Evolutionary conservation across 2,329 filamentous ascomycete species (phyloP).

Genomic region (Phaeosphaeria sp.): DNA sequence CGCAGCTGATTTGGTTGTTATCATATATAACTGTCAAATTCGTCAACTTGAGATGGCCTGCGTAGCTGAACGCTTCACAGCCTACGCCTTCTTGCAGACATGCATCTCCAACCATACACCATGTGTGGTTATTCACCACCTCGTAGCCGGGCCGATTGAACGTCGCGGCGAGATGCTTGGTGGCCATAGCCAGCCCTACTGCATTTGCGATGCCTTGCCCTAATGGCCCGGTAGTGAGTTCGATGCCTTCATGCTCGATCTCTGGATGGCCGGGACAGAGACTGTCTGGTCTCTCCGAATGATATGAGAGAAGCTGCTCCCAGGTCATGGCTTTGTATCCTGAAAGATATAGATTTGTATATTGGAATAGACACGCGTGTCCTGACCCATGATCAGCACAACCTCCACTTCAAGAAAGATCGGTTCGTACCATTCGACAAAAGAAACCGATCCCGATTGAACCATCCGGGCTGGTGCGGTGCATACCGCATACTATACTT

Average conservation of each 20-base stretch:
- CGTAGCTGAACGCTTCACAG: constrained; percentile 63
- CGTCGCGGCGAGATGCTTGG: constrained; percentile 58
- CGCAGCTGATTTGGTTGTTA: constrained; percentile 67
- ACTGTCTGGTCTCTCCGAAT: constrained; percentile 54
- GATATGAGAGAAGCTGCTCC: constrained; percentile 63
- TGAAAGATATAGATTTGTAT: constrained; percentile 59
- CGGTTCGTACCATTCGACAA: constrained; percentile 67
- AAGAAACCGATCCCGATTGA: constrained; percentile 69
- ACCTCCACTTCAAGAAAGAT: too few relatives aligned
- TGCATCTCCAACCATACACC: constrained; percentile 63
- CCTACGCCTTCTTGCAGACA: constrained; percentile 65
- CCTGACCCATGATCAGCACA: constrained; percentile 18
- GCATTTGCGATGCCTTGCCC: constrained; percentile 66
- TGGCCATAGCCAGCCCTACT: constrained; percentile 60
- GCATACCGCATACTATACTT: constrained; percentile 69
- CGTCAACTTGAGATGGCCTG: constrained; percentile 62
- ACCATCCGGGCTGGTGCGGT: constrained; percentile 61
- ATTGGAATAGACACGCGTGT: constrained; percentile 62
- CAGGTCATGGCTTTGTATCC: constrained; percentile 63
- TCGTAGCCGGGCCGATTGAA: constrained; percentile 61
- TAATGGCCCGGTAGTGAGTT: constrained; percentile 66
- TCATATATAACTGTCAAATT: constrained; percentile 66
- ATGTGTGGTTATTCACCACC: constrained; percentile 59
- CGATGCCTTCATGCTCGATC: constrained; percentile 63
- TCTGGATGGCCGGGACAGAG: constrained; percentile 64